Evolutionary conservation across 805 yeast genomes (phyloP).

Genomic region (Metschnikowia dekortorum): DNA sequence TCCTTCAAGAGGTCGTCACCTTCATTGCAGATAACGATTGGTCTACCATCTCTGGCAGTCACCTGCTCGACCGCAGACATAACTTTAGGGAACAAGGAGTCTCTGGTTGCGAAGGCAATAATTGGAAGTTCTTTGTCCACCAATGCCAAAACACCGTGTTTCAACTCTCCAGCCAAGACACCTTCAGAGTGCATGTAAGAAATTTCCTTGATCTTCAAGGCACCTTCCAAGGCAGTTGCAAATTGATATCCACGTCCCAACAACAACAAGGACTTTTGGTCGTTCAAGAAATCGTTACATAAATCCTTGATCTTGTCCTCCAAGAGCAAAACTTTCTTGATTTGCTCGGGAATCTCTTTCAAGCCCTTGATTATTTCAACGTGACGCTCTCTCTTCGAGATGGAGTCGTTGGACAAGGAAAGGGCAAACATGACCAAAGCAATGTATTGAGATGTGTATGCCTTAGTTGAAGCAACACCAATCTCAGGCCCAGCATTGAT

Average conservation of each 20-base stretch:
- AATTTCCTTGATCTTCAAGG: conserved; percentile 94
- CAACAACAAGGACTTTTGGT: conserved; percentile 80
- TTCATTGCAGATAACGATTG: conserved; percentile 84
- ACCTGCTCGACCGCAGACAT: conserved; percentile 96
- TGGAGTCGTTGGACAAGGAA: conserved; percentile 87
- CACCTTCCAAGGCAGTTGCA: conserved; percentile 98
- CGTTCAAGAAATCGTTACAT: conserved; percentile 67
- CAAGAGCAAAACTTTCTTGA: conserved; percentile 67
- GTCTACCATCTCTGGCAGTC: conserved; percentile 95
- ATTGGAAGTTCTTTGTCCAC: conserved; percentile 94
- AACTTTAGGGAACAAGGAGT: conserved; percentile 92
- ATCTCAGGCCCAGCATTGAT: conserved; percentile 99
- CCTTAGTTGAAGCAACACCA: conserved; percentile 98
- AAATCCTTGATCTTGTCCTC: conserved; percentile 70
- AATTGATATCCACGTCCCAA: conserved; percentile 97
- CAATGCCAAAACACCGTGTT: conserved; percentile 96
- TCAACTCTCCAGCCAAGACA: conserved; percentile 97
- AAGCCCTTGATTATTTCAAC: conserved; percentile 82
- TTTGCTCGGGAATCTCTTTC: conserved; percentile 78
- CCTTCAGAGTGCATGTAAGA: conserved; percentile 99
- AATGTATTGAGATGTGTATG: conserved; percentile 96
- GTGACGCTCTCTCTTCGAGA: conserved; percentile 73
- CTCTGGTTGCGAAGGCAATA: conserved; percentile 93
- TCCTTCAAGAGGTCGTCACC: conserved; percentile 65
- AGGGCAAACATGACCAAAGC: conserved; percentile 96